phyloP scores from a whole-genome alignment of 2,329 filamentous ascomycete species.

The Ceratocystis smalleyi region DNA sequence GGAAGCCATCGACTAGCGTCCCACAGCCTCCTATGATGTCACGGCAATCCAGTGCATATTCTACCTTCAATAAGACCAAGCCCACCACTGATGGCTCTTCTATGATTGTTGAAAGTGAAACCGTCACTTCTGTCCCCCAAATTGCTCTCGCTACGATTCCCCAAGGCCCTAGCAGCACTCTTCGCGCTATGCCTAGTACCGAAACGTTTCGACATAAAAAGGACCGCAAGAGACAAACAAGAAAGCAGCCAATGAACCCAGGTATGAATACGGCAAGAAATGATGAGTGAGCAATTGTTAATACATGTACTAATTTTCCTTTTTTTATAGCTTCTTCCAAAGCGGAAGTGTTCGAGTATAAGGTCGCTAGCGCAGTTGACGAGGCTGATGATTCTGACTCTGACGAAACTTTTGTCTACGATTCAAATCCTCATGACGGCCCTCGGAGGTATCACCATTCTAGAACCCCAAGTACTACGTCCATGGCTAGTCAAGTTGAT shows the following conservation, averaged over 20 bases:
- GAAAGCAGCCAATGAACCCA: conserved; percentile 61
- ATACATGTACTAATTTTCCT: conserved; percentile 4
- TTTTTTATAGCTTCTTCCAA: conserved; percentile 60
- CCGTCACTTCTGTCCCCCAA: conserved; percentile 79
- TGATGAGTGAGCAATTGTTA: not conserved
- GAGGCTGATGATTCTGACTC: conserved; percentile 94
- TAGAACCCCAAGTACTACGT: conserved; percentile 84
- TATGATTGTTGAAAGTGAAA: conserved; percentile 97
- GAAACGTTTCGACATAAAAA: conserved; percentile 93
- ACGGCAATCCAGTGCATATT: conserved; percentile 48
- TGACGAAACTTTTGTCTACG: conserved; percentile 96
- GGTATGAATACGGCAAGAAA: conserved; percentile 50
- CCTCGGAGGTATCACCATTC: conserved; percentile 82
- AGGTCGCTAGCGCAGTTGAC: conserved; percentile 88
- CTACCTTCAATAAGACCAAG: conserved; percentile 53
- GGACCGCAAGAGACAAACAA: conserved; percentile 65
- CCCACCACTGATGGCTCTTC: conserved; percentile 61
- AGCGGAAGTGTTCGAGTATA: conserved; percentile 94
- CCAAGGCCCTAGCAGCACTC: conserved; percentile 36
- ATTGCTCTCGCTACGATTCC: conserved; percentile 54
- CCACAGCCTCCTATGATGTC: conserved; percentile 35
- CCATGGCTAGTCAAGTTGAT: conserved; percentile 57
- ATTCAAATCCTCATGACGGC: conserved; percentile 74
- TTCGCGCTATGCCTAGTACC: conserved; percentile 77
- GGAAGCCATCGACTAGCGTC: conserved; percentile 30